phyloP scores from a whole-genome alignment of 768 basidiomycete species.

The Xerocomellus intermedius region DNA sequence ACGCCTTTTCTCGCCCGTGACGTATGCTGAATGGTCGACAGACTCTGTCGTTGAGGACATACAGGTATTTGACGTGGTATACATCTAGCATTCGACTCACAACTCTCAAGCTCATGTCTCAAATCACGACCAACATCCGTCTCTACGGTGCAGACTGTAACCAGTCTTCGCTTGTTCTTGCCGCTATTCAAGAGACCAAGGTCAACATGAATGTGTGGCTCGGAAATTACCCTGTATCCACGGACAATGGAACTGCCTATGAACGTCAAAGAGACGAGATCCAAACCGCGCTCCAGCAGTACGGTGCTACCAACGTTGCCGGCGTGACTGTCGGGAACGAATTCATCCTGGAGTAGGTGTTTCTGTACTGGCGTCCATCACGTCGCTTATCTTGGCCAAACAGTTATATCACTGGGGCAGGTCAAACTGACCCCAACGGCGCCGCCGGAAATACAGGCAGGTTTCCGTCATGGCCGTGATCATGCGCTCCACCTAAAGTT shows the following conservation, averaged over 20 bases:
- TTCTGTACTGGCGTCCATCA: neutral
- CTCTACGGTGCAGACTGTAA: constrained; percentile 90
- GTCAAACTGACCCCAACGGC: constrained; percentile 54
- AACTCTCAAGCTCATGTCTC: constrained; percentile 65
- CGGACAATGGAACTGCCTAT: constrained; percentile 70
- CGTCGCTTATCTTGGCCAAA: constrained; percentile 1
- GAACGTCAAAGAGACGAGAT: constrained; percentile 68
- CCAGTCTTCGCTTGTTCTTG: constrained; percentile 75
- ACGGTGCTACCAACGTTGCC: constrained; percentile 69
- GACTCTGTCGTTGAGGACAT: constrained; percentile 67
- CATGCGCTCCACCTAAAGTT: neutral
- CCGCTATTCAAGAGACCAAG: constrained; percentile 88
- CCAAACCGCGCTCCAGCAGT: constrained; percentile 66
- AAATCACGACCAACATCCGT: constrained; percentile 78
- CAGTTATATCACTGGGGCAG: constrained; percentile 59
- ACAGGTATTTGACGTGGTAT: constrained; percentile 46
- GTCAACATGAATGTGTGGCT: constrained; percentile 80
- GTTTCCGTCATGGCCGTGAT: neutral
- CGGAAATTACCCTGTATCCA: constrained; percentile 63
- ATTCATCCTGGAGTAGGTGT: constrained; percentile 71
- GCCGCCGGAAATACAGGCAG: constrained; percentile 47
- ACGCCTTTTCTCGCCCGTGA: neutral
- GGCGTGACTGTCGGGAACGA: constrained; percentile 94
- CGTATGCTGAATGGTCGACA: constrained; percentile 15
- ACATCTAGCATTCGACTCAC: constrained; percentile 4